phyloP scores from a whole-genome alignment of 441 rosid genomes.

The Bruguiera hainesii region DNA sequence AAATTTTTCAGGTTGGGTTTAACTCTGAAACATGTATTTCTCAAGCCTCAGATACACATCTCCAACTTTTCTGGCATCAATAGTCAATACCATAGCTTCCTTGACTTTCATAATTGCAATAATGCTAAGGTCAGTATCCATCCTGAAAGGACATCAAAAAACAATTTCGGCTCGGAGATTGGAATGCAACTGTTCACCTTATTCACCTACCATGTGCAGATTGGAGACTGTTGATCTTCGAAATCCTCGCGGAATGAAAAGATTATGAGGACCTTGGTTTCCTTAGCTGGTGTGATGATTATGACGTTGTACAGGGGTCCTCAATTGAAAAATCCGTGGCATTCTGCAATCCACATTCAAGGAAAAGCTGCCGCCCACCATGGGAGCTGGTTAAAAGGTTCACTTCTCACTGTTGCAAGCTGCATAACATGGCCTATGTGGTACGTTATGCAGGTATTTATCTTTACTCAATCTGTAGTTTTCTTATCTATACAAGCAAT shows the following conservation, averaged over 20 bases:
- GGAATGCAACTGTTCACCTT: not conserved
- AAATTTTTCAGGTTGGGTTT: constrained; percentile 16
- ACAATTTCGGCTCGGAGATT: not conserved
- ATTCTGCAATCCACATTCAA: constrained; percentile 36
- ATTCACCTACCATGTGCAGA: constrained; percentile 22
- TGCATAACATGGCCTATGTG: constrained; percentile 56
- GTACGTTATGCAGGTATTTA: constrained; percentile 63
- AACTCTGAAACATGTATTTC: constrained; percentile 53
- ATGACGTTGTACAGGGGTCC: constrained; percentile 70
- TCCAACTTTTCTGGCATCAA: constrained; percentile 43
- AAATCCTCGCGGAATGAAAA: constrained; percentile 46
- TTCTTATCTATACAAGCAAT: too few relatives aligned
- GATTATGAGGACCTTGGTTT: constrained; percentile 46
- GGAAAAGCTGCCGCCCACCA: constrained; percentile 19
- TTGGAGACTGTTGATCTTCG: constrained; percentile 53
- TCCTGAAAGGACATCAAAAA: not conserved
- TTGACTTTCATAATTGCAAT: constrained; percentile 47
- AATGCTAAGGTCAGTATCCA: constrained; percentile 28
- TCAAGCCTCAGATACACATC: constrained; percentile 51
- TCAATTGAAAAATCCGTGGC: constrained; percentile 32
- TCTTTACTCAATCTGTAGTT: not conserved
- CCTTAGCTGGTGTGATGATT: constrained; percentile 49
- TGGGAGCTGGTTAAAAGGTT: constrained; percentile 55
- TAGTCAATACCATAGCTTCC: constrained; percentile 44
- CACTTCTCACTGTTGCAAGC: constrained; percentile 52